These are phyloP conservation scores for Chrysoporthe deuterocubensis DNA, from an alignment of 2,329 filamentous ascomycete species.

Conservation along the genomic window DNA sequence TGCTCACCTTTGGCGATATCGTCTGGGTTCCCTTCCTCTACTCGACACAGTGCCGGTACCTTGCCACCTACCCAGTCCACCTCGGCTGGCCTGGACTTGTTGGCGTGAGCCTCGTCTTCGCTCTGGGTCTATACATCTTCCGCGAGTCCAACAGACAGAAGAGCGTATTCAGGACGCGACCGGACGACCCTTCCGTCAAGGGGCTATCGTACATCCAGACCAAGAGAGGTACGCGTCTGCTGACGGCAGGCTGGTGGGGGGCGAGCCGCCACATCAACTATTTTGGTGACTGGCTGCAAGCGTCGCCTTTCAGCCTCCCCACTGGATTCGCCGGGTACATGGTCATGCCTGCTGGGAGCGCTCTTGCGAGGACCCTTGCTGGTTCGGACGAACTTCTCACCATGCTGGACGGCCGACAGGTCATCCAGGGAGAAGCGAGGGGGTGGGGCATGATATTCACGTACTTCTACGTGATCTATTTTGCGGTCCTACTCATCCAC, in stretches of 20 bases:
- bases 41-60: slow-evolving; percentile 78
- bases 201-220: slow-evolving; percentile 84
- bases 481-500: slow-evolving; percentile 79
- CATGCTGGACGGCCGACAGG: slow-evolving; percentile 59
- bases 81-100: slow-evolving; percentile 69
- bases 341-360: slow-evolving; percentile 59
- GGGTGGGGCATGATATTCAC: slow-evolving; percentile 84
- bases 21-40: slow-evolving; percentile 40
- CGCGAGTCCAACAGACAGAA: slow-evolving; percentile 86
- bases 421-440: slow-evolving; percentile 69
- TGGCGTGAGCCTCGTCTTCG: slow-evolving; percentile 67
- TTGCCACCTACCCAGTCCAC: slow-evolving; percentile 75
- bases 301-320: slow-evolving; percentile 83
- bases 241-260: slow-evolving; percentile 89
- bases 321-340: slow-evolving; percentile 80
- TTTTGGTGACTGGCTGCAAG: slow-evolving; percentile 87
- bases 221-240: slow-evolving; percentile 73
- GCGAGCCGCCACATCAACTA: slow-evolving; percentile 89
- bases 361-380: slow-evolving; percentile 52
- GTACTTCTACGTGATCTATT: slow-evolving; percentile 90
- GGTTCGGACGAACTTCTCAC: slow-evolving; percentile 40
- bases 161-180: slow-evolving; percentile 85
- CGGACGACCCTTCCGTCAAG: slow-evolving; percentile 74
- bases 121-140: slow-evolving; percentile 80
- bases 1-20: slow-evolving; percentile 42